Evolutionary conservation across 2,329 filamentous ascomycete species (phyloP), one percentile per base, ranked within the genome.

Genomic region (Volutella citrinella): DNA sequence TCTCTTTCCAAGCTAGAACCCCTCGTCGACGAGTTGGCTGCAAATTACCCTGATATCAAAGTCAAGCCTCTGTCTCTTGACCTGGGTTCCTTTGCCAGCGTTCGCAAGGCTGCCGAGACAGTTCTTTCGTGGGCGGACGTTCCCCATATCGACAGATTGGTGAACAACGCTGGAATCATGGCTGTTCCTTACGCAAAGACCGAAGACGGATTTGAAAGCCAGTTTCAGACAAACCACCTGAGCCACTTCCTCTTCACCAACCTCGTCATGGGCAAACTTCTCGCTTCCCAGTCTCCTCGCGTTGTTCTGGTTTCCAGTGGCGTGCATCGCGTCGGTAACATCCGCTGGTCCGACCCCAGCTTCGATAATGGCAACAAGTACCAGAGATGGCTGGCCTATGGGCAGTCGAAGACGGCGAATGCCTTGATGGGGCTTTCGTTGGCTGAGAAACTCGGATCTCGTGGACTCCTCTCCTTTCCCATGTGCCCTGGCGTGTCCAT

Each of bases 321-420:
- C 5, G 36, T 20, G 3, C 40, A 39, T 18, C 10, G 10, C 12
- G 10, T 16, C 12, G 7, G 21, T 9, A 15, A 14, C 12, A 28
- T 36, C 17, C 22, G 29, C 14, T 30, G 26, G 5, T 27, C 30
- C 12, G 40, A 40, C 22, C 37, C 44, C 33, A 48, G 47, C n/a
- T 45, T 48, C 18, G 31, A 50, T 4, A 40, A 40, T 3, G 36
- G 35, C 8, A 25, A 19, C n/a, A 22, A 22, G 20, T 48, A 46
- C 14, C 22, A 61, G 7, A 55, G 55, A 0, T 59, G 51, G 37
- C 34, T 41, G 2, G 59, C 66, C 1, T 78, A 78, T 43, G 65
- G 60, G 0, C 65, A 72, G 42, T 56, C 59, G 27, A 78, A 77
- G 46, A 62, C 64, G 2, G 70, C 73, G n/a, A 74, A 70, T 42